Percentiles rank a stretch among this genome's conserved stretches.
phyloP scores from a whole-genome alignment of 106 monocot genomes.

The Alisma plantagoaquatica region DNA sequence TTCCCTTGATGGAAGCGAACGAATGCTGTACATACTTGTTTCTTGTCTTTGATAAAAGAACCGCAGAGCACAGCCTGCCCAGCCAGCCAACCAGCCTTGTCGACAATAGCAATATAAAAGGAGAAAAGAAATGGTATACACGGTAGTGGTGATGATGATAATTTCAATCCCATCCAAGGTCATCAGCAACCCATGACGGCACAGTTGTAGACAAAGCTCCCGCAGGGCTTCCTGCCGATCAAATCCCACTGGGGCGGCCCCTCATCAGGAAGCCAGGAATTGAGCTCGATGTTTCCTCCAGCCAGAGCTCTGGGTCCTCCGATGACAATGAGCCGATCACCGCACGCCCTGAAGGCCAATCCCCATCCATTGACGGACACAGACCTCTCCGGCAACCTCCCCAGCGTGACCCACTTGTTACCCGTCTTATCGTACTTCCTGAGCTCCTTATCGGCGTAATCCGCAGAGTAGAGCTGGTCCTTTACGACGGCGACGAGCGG shows the following conservation, averaged over 20 bases:
- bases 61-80: no score
- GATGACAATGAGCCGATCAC: conserved; percentile 50
- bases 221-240: conserved; percentile 61
- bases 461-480: conserved; percentile 67
- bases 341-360: conserved; percentile 76
- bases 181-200: conserved; percentile 94
- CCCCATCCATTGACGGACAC: conserved; percentile 85
- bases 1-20: no score
- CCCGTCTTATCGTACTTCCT: conserved; percentile 56
- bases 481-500: conserved; percentile 78
- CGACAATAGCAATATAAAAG: no score
- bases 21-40: no score
- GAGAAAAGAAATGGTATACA: no score
- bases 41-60: no score
- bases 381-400: conserved; percentile 72
- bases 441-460: conserved; percentile 49
- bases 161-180: no score
- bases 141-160: no score
- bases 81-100: no score
- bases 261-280: conserved; percentile 72
- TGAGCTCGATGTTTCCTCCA: conserved; percentile 72
- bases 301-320: conserved; percentile 43
- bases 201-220: conserved; percentile 89
- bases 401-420: conserved; percentile 56
- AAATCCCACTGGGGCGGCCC: conserved; percentile 63